A percentile compares a stretch with the other conserved stretches of the same genome.
Evolutionary conservation across 2,329 filamentous ascomycete genomes (phyloP).

Genomic region (Cladosporium oxysporum): DNA sequence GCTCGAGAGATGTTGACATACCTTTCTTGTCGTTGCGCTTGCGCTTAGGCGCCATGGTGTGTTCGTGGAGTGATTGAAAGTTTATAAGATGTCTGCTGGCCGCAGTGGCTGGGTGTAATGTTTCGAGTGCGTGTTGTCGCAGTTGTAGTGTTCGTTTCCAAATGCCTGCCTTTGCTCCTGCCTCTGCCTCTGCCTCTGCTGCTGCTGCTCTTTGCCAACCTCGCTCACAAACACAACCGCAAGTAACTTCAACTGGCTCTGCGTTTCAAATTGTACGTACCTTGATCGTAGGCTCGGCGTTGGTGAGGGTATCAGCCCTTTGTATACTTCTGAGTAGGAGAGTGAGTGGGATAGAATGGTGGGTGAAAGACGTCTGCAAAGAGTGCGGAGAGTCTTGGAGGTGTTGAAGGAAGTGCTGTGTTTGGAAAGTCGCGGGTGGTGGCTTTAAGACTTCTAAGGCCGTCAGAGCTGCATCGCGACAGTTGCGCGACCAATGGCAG

Average conservation of each 20-base stretch:
- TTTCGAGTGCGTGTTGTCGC: background rate
- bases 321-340: background rate
- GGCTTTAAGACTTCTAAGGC: background rate
- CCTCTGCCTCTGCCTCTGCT: background rate
- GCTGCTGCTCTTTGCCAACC: background rate
- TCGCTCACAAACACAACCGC: background rate
- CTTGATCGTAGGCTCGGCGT: background rate
- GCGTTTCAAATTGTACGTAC: background rate
- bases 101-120: background rate
- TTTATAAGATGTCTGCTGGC: background rate
- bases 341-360: background rate
- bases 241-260: background rate
- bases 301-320: background rate
- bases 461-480: background rate
- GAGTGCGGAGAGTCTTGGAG: background rate
- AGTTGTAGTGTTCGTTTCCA: background rate
- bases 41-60: background rate
- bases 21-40: background rate
- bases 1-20: background rate
- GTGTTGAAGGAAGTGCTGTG: background rate
- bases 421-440: background rate
- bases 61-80: background rate
- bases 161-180: background rate
- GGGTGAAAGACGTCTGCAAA: background rate
- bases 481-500: background rate